A percentile compares a stretch with the other conserved stretches of the same genome.
These are phyloP conservation scores for Penicillium occitanis DNA, from an alignment of 2,329 filamentous ascomycete genomes.

Conservation along the genomic window DNA sequence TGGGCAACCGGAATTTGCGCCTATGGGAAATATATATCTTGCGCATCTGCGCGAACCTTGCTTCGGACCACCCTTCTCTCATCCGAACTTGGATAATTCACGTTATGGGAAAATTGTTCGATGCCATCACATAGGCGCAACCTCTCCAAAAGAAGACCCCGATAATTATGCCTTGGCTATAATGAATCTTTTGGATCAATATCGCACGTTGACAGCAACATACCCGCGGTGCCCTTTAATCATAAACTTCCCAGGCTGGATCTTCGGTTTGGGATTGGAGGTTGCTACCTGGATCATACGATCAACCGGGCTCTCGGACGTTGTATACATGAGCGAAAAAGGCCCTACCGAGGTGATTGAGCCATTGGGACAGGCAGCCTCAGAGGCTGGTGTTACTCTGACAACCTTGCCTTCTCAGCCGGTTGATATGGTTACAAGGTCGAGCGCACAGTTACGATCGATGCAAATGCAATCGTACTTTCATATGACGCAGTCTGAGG, in stretches of 20 bases:
- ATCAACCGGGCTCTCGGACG: constrained; percentile 50
- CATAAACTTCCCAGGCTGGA: constrained; percentile 59
- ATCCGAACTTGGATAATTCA: constrained; percentile 43
- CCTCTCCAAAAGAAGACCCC: constrained; percentile 56
- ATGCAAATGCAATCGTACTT: constrained; percentile 66
- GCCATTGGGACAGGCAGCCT: constrained; percentile 43
- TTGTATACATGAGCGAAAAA: constrained; percentile 55
- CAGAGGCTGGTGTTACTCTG: constrained; percentile 37
- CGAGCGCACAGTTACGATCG: constrained; percentile 52
- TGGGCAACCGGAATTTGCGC: constrained; percentile 59
- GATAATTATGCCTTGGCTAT: constrained; percentile 56
- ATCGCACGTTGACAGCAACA: constrained; percentile 42
- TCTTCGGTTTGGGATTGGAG: constrained; percentile 54
- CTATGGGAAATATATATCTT: constrained; percentile 60
- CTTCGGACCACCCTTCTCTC: constrained; percentile 58
- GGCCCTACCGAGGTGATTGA: constrained; percentile 46
- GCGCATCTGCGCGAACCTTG: constrained; percentile 52
- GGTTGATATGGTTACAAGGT: constrained; percentile 47
- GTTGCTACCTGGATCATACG: constrained; percentile 50
- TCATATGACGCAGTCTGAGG: constrained; percentile 43
- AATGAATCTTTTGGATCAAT: constrained; percentile 53
- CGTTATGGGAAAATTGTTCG: constrained; percentile 44
- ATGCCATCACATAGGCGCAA: constrained; percentile 55
- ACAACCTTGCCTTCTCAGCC: constrained; percentile 50
- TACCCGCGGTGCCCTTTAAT: constrained; percentile 52